These are phyloP conservation scores for Euphorbia schlechtendalii DNA, from an alignment of 441 rosid species.

Conservation along the genomic window DNA sequence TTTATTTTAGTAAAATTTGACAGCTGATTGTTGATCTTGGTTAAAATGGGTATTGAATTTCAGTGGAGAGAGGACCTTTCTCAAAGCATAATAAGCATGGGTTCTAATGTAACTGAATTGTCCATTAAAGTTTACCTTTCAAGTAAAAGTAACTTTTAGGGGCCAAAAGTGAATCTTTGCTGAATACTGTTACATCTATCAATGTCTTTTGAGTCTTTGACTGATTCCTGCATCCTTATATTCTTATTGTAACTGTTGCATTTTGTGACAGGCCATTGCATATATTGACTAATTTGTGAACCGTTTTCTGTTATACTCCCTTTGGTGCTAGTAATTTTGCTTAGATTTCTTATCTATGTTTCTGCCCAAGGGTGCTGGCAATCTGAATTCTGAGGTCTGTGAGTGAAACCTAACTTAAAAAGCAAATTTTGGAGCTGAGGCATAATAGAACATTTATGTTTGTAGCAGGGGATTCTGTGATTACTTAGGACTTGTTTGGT, in stretches of 20 bases:
- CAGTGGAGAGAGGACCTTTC: background rate
- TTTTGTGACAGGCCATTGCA: background rate
- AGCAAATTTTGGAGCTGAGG: background rate
- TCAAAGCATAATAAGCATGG: background rate
- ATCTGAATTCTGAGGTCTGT: background rate
- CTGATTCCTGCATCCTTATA: background rate
- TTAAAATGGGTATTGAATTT: background rate
- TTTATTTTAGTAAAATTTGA: background rate
- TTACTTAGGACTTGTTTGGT: too few species aligned
- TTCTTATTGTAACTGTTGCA: too few species aligned
- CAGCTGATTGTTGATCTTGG: background rate
- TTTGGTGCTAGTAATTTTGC: background rate
- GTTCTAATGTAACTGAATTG: background rate
- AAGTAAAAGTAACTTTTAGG: background rate
- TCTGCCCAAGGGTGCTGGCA: background rate
- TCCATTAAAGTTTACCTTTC: background rate
- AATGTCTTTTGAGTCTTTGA: background rate
- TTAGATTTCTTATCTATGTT: background rate
- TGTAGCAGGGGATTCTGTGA: too few species aligned
- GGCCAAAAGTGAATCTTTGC: background rate
- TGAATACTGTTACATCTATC: too few species aligned
- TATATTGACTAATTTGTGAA: background rate
- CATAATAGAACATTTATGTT: background rate
- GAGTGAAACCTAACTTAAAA: background rate
- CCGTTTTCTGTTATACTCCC: background rate